Conservation (phyloP, 1,284 basidiomycete species). For the Volvariella surrecta region DNA sequence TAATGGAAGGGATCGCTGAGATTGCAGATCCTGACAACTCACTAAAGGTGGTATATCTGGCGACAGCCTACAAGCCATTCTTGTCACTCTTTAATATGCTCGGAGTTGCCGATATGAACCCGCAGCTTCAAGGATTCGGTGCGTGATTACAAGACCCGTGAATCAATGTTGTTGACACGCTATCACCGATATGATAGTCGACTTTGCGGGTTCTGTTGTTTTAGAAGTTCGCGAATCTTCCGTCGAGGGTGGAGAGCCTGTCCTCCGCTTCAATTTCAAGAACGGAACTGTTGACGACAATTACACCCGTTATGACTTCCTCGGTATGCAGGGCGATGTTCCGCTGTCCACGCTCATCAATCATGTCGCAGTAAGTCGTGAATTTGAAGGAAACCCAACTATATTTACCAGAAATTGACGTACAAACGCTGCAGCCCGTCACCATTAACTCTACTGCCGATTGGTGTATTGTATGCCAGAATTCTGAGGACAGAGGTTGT, state of each 20-base stretch:
- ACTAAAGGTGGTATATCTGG: conserved; percentile 55
- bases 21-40: conserved; percentile 55
- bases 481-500: conserved; percentile 49
- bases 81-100: conserved; percentile 78
- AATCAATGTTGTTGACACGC: background rate
- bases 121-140: conserved; percentile 60
- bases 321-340: conserved; percentile 50
- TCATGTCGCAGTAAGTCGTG: conserved; percentile 33
- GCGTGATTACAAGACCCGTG: conserved; percentile 13
- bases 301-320: conserved; percentile 53
- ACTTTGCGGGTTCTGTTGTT: conserved; percentile 65
- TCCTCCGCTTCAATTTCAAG: conserved; percentile 70
- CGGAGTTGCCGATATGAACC: conserved; percentile 39
- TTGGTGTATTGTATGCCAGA: conserved; percentile 54
- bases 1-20: conserved; percentile 49
- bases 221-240: conserved; percentile 57
- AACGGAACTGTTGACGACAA: conserved; percentile 56
- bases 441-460: conserved; percentile 43
- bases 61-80: conserved; percentile 79
- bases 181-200: conserved; percentile 31
- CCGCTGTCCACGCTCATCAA: conserved; percentile 48
- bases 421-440: conserved; percentile 25
- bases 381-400: background rate
- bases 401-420: background rate
- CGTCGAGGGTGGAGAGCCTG: conserved; percentile 33